Evolutionary conservation across 805 yeast species (phyloP).

Genomic region (Ogataea sp.): DNA sequence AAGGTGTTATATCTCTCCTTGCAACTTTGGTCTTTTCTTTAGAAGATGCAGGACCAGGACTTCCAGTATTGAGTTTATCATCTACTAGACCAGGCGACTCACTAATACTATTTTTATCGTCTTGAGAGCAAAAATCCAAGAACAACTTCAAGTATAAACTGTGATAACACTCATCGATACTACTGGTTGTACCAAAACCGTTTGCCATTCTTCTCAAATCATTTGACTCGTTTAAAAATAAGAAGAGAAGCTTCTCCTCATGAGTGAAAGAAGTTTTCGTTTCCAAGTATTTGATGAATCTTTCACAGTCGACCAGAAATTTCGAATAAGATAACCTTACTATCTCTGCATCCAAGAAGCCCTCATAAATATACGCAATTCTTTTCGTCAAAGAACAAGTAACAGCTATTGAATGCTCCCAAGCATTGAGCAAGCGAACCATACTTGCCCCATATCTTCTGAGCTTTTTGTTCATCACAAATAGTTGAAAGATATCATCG

Average conservation of each 20-base stretch:
- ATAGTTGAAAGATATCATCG: constrained; percentile 51
- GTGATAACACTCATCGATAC: constrained; percentile 65
- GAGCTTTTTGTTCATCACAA: constrained; percentile 60
- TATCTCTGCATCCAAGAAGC: constrained; percentile 45
- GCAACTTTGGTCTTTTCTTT: constrained; percentile 36
- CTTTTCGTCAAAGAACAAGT: constrained; percentile 45
- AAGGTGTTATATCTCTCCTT: constrained; percentile 37
- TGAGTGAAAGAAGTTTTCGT: constrained; percentile 26
- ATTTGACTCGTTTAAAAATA: constrained; percentile 39
- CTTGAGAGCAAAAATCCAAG: constrained; percentile 7
- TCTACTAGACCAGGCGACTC: no score
- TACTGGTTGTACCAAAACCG: constrained; percentile 73
- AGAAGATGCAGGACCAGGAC: constrained; percentile 14
- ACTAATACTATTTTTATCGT: neutral
- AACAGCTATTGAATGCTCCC: constrained; percentile 54
- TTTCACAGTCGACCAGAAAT: constrained; percentile 32
- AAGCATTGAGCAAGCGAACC: constrained; percentile 52
- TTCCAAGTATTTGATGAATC: constrained; percentile 18
- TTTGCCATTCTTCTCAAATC: constrained; percentile 68
- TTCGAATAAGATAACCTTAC: constrained; percentile 34
- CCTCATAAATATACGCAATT: constrained; percentile 32
- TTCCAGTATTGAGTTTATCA: no score
- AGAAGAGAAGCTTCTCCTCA: constrained; percentile 29
- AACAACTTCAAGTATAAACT: constrained; percentile 50
- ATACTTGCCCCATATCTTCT: constrained; percentile 73